A percentile compares a stretch with the other conserved stretches of the same genome.
Conservation (phyloP, 1,284 basidiomycete species). For the Ganoderma leucocontextum region DNA sequence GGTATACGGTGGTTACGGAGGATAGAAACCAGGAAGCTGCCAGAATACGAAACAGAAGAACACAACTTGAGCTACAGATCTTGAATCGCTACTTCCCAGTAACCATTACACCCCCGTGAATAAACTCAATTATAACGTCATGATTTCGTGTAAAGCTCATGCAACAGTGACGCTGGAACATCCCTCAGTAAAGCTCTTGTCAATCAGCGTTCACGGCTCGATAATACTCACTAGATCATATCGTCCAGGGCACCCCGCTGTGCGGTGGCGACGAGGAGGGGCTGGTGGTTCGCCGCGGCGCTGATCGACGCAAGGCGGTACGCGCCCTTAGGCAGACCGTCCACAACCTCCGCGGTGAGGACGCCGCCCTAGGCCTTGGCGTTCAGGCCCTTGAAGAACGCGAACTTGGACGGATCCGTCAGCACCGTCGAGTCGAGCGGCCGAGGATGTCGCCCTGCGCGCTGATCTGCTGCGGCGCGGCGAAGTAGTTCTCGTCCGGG, state of each 20-base stretch:
- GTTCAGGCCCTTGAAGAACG: constrained; percentile 77
- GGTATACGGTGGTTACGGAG: too few species aligned
- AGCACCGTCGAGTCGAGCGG: constrained; percentile 57
- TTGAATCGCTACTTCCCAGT: constrained; percentile 10
- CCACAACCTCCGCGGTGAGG: constrained; percentile 59
- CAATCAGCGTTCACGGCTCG: neutral
- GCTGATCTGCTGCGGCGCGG: constrained; percentile 70
- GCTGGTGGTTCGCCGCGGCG: constrained; percentile 71
- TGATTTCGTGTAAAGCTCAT: constrained; percentile 7
- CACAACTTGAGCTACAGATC: constrained; percentile 3
- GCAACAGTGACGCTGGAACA: constrained; percentile 30
- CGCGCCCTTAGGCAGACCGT: constrained; percentile 64
- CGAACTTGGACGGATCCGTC: constrained; percentile 62
- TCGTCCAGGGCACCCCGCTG: constrained; percentile 63
- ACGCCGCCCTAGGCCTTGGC: constrained; percentile 56
- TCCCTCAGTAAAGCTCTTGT: constrained; percentile 3
- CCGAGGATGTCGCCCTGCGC: constrained; percentile 60
- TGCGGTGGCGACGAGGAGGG: constrained; percentile 58
- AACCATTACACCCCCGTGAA: constrained; percentile 23
- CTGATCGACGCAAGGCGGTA: constrained; percentile 71
- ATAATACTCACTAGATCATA: constrained; percentile 48
- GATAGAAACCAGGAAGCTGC: too few species aligned
- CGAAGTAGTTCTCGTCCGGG: constrained; percentile 67
- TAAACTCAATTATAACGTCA: constrained; percentile 1
- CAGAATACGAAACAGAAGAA: neutral